These are phyloP conservation scores for Saprolegnia diclina DNA, from an alignment of 352 stramenopile genomes.

Conservation along the genomic window DNA sequence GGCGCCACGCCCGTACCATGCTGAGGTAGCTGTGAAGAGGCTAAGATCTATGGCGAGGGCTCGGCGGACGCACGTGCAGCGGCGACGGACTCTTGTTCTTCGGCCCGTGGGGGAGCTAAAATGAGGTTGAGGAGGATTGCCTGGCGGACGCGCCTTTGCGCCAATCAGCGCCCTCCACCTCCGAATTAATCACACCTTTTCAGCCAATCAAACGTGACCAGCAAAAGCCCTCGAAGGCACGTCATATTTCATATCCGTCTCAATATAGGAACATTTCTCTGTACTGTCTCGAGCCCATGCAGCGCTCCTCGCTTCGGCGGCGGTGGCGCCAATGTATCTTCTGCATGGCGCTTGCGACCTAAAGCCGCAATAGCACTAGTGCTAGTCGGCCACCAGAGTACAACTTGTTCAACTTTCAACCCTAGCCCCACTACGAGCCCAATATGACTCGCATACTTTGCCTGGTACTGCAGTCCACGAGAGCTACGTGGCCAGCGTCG, in stretches of 20 bases:
- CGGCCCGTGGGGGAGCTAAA: conserved; percentile 15
- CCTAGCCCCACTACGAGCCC: too few species aligned
- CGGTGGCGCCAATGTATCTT: too few species aligned
- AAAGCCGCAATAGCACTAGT: too few species aligned
- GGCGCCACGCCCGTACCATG: background rate
- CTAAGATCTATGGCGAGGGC: background rate
- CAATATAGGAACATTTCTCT: background rate
- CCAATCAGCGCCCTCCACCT: conserved; percentile 19
- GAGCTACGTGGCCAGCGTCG: too few species aligned
- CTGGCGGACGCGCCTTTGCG: background rate
- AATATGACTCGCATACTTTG: too few species aligned
- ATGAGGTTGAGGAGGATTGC: conserved; percentile 18
- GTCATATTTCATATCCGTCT: background rate
- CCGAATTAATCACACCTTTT: conserved; percentile 2
- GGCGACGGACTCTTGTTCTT: conserved; percentile 4
- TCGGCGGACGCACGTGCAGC: background rate
- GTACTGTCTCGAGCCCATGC: background rate
- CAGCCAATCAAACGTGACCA: conserved; percentile 18
- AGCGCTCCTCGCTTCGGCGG: too few species aligned
- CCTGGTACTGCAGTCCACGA: too few species aligned
- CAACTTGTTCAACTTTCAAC: too few species aligned
- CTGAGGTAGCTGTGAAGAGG: background rate
- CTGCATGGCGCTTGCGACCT: too few species aligned
- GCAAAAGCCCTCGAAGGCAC: conserved; percentile 5
- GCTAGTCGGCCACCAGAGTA: too few species aligned